Percentiles rank a stretch among this genome's conserved stretches.
Evolutionary conservation across 495 filamentous ascomycete genomes (phyloP).

Genomic region (Hamigera avellanea): DNA sequence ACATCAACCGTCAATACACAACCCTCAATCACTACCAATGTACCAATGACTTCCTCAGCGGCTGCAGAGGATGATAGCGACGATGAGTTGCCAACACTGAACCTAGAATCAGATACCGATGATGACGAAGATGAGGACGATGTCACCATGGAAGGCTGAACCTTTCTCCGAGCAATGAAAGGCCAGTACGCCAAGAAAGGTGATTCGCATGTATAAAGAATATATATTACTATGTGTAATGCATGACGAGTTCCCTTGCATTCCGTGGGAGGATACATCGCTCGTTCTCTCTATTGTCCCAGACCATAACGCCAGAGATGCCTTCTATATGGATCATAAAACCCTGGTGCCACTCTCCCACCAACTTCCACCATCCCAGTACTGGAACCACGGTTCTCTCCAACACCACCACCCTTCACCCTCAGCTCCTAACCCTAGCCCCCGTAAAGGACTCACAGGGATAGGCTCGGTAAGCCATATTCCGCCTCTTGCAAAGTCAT

Average conservation of each 20-base stretch:
- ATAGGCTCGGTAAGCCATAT: constrained; percentile 60
- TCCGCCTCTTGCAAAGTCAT: constrained; percentile 51
- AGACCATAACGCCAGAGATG: no score
- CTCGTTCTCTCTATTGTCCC: not conserved
- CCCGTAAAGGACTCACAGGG: constrained; percentile 48
- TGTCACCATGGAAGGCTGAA: constrained; percentile 20
- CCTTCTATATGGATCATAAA: constrained; percentile 16
- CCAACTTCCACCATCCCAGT: constrained; percentile 59
- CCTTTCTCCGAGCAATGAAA: no score
- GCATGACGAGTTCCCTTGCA: not conserved
- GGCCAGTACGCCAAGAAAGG: no score
- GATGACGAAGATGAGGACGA: constrained; percentile 27
- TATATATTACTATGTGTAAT: constrained; percentile 5
- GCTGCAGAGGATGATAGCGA: constrained; percentile 31
- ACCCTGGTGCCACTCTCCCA: constrained; percentile 51
- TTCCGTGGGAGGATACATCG: no score
- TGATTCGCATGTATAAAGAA: no score
- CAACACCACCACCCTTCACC: constrained; percentile 48
- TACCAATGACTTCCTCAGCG: constrained; percentile 2
- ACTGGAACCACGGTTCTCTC: constrained; percentile 39
- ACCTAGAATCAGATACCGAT: constrained; percentile 37
- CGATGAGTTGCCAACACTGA: constrained; percentile 36
- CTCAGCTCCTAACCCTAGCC: constrained; percentile 34
- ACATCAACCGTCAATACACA: not conserved
- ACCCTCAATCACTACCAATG: constrained; percentile 4